Conservation (phyloP, 108 stramenopile genomes). For the Fistulifera solaris region DNA sequence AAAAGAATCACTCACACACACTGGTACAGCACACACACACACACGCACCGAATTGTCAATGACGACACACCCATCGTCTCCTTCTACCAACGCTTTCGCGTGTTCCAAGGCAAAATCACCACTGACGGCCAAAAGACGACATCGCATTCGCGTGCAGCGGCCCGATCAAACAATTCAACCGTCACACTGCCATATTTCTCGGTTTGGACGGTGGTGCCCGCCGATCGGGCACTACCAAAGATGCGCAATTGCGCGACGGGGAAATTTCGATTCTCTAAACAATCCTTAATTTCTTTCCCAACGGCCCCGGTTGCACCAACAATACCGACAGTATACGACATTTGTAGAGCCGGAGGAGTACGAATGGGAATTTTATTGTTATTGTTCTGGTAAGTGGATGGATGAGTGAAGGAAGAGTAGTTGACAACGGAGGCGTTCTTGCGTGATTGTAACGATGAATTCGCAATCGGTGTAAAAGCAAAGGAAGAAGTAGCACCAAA, state of each 20-base stretch:
- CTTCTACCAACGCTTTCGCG: conserved; percentile 57
- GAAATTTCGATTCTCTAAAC: conserved; percentile 66
- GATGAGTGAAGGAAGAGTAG: too few relatives aligned
- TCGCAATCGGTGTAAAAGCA: too few relatives aligned
- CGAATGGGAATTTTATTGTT: too few relatives aligned
- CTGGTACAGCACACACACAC: not conserved
- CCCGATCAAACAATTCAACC: conserved; percentile 79
- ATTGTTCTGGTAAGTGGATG: too few relatives aligned
- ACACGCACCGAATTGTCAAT: conserved; percentile 77
- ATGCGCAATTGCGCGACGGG: conserved; percentile 73
- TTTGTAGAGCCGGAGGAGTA: not conserved
- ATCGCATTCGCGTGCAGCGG: conserved; percentile 67
- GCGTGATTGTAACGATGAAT: too few relatives aligned
- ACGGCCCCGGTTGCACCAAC: conserved; percentile 98
- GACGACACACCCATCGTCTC: conserved; percentile 65
- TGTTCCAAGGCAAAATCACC: conserved; percentile 84
- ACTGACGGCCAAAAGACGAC: conserved; percentile 86
- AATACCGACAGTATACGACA: conserved; percentile 79
- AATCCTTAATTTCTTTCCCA: conserved; percentile 89
- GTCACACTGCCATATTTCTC: conserved; percentile 69
- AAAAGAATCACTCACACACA: not conserved
- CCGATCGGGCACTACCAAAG: conserved; percentile 78
- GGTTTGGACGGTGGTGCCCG: conserved; percentile 73
- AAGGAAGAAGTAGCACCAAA: too few relatives aligned
- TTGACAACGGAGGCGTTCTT: too few relatives aligned